Base-by-base conservation (phyloP, 2,329 filamentous ascomycete genomes). In the Curvularia sp. region DNA sequence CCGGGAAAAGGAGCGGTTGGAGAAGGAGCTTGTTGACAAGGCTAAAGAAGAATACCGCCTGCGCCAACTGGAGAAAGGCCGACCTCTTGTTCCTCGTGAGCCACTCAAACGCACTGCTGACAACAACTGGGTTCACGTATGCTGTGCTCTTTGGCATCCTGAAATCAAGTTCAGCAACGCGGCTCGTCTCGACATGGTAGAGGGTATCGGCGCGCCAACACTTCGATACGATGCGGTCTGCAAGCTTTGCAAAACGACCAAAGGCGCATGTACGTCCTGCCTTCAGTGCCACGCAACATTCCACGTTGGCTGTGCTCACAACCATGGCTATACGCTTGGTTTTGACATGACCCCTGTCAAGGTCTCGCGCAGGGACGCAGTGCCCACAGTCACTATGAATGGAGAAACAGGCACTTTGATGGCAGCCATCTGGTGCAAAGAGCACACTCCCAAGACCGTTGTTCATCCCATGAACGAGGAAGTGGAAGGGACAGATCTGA, bases 111-210 rank as follows among this genome's bases (percentile, higher is more conserved):
- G 92, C 49, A 99, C 95, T 0, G 91, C 90, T 4, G 93, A 96
- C 74, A 98, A 98, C 79, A 98, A 98, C 72, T 99, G 95, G 95
- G 92, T 97, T 15, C 95, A 99, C 75, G 92, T 98, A 28, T 89
- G 90, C 38, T 99, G 95, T 73, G 93, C 95, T 1, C 83, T 97
- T 18, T 98, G 92, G 88, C 93, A 90, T 10, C 88, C 92, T 0
- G 95, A 99, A 77, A 89, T 97, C 69, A 95, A 93, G 72, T 99
- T 97, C 76, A 93, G 91, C 62, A 91, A 91, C 68, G 90, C 93
- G 18, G 88, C 89, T 70, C 87, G 90, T 18, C 81, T 99, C 33
- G 90, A 93, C 67, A 89, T 93, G 31, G 93, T 91, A 1, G 95
- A 99, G 79, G 94, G 94, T 20, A 92, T 99, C 63, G 76, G 76